These are phyloP conservation scores for Macrocybe gigantea DNA, from an alignment of 768 basidiomycete species.

Conservation along the genomic window DNA sequence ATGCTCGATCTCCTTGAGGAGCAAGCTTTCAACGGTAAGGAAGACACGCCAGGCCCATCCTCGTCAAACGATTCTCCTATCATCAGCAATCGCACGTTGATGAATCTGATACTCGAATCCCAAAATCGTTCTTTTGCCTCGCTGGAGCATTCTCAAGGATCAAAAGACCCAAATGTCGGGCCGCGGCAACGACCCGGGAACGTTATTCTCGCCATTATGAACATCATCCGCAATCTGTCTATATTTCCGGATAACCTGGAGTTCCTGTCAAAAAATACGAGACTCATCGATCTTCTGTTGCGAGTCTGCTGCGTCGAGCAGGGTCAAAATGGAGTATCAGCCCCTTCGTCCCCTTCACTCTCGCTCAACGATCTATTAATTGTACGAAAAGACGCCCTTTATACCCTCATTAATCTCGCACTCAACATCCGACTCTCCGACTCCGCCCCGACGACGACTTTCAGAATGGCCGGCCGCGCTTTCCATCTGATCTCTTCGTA, in stretches of 20 bases:
- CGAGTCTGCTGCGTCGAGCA: constrained; percentile 55
- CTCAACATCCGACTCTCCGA: constrained; percentile 42
- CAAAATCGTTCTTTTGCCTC: constrained; percentile 56
- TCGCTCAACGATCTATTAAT: constrained; percentile 67
- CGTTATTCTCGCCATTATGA: constrained; percentile 61
- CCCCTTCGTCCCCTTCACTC: constrained; percentile 50
- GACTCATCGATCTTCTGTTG: constrained; percentile 60
- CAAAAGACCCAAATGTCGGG: constrained; percentile 42
- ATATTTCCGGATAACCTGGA: constrained; percentile 63
- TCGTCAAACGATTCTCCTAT: constrained; percentile 31
- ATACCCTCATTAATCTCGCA: constrained; percentile 61
- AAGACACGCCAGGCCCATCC: constrained; percentile 19
- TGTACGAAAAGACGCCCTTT: constrained; percentile 72
- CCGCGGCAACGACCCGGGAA: constrained; percentile 66
- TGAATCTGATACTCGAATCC: constrained; percentile 51
- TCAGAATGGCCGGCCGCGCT: constrained; percentile 47
- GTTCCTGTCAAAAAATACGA: constrained; percentile 59
- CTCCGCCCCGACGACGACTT: constrained; percentile 32
- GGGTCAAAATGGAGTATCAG: constrained; percentile 22
- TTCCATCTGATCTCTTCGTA: constrained; percentile 71
- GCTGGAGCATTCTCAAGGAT: constrained; percentile 42
- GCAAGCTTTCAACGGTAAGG: constrained; percentile 55
- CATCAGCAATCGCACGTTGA: constrained; percentile 61
- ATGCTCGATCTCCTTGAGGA: constrained; percentile 85
- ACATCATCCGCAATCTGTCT: constrained; percentile 87